A percentile compares a stretch with the other conserved stretches of the same genome.
These are phyloP conservation scores for Colletotrichum destructivum DNA, from an alignment of 2,329 filamentous ascomycete genomes.

Conservation along the genomic window DNA sequence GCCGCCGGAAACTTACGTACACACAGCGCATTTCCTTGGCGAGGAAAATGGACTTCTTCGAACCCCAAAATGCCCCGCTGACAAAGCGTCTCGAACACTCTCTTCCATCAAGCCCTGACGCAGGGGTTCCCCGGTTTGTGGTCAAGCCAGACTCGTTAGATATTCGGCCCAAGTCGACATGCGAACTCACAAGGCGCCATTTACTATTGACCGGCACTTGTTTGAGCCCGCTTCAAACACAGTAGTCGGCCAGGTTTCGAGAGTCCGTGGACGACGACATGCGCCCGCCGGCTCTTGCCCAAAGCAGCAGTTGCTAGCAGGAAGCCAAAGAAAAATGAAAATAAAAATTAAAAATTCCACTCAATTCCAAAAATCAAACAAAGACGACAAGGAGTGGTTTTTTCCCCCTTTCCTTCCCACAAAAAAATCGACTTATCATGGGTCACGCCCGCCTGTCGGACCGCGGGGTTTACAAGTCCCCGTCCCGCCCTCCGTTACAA, in stretches of 20 bases:
- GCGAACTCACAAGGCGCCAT: conserved; percentile 37
- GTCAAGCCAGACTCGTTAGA: conserved; percentile 25
- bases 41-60: not conserved
- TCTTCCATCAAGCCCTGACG: not conserved
- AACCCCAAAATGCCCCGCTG: conserved; percentile 25
- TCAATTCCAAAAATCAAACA: not conserved
- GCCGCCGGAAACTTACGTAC: conserved; percentile 3
- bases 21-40: not conserved
- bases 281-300: conserved; percentile 16
- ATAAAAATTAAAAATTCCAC: not conserved
- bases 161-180: conserved; percentile 28
- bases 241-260: conserved; percentile 11
- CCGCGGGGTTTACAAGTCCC: conserved; percentile 38
- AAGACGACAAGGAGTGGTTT: not conserved
- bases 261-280: conserved; percentile 7
- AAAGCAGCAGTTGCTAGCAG: conserved; percentile 18
- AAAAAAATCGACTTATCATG: conserved; percentile 24
- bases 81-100: conserved; percentile 23
- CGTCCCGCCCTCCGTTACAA: conserved; percentile 38
- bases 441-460: conserved; percentile 14
- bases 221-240: conserved; percentile 30
- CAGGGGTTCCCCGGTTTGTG: conserved; percentile 30
- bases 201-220: not conserved
- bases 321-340: too few species aligned
- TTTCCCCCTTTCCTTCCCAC: not conserved